Conservation (phyloP, 306 rosid species). For the Corylus heterophylla region DNA sequence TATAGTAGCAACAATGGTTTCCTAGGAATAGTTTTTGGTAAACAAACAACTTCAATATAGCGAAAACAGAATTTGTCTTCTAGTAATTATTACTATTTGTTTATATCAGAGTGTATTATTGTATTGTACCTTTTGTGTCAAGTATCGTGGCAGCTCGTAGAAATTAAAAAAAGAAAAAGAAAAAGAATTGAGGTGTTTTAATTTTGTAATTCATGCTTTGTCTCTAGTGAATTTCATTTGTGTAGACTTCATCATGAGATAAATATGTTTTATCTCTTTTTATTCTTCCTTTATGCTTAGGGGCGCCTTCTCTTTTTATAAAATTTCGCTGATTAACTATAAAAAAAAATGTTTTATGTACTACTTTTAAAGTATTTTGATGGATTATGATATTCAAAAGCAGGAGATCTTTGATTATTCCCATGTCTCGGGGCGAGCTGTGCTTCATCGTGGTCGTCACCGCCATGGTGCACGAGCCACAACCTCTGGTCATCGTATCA, state of each 20-base stretch:
- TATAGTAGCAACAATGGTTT: neutral
- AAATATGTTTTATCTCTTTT: conserved; percentile 6
- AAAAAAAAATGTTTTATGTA: conserved; percentile 18
- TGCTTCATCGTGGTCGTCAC: conserved; percentile 68
- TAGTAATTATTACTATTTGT: neutral
- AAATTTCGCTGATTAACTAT: too few species aligned
- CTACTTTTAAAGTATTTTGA: conserved; percentile 39
- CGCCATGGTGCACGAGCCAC: conserved; percentile 69
- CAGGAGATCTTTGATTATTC: conserved; percentile 59
- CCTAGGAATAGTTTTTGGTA: neutral
- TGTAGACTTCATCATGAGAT: conserved; percentile 17
- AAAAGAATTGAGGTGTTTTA: conserved; percentile 18
- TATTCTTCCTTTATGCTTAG: too few species aligned
- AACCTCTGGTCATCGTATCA: conserved; percentile 55
- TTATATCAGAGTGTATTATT: neutral
- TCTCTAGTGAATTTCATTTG: conserved; percentile 18
- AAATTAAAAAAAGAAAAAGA: too few species aligned
- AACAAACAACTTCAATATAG: neutral
- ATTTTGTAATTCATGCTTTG: conserved; percentile 20
- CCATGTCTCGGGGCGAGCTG: conserved; percentile 57
- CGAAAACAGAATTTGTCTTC: neutral
- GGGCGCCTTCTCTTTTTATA: too few species aligned
- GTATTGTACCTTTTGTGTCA: neutral
- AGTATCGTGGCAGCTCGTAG: neutral
- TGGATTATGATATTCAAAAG: conserved; percentile 43